phyloP scores from a whole-genome alignment of 2,329 filamentous ascomycete species.

The Botryotinia convoluta region DNA sequence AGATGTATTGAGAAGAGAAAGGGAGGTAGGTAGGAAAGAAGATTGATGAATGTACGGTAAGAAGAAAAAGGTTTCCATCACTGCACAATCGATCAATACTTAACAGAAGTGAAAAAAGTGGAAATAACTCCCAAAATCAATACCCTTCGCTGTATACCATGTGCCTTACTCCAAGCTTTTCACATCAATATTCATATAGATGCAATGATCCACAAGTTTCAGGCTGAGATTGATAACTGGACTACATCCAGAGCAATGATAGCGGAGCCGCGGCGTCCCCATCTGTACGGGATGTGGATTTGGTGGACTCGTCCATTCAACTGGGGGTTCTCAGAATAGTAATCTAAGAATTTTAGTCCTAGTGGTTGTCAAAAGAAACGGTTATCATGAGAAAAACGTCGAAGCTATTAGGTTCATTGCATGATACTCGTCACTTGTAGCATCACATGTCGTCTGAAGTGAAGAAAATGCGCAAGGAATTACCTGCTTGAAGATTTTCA shows the following conservation, averaged over 20 bases:
- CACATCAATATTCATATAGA: background rate
- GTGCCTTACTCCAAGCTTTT: background rate
- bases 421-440: background rate
- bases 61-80: background rate
- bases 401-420: background rate
- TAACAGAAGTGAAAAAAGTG: constrained; percentile 16
- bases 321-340: background rate
- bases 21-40: constrained; percentile 17
- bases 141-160: background rate
- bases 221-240: constrained; percentile 10
- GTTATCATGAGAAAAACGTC: background rate
- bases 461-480: background rate
- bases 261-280: constrained; percentile 24
- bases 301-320: background rate
- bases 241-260: constrained; percentile 13
- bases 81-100: constrained; percentile 15
- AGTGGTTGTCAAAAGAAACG: background rate
- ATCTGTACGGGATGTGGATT: constrained; percentile 14
- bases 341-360: background rate
- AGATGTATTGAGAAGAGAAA: constrained; percentile 18
- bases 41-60: constrained; percentile 12
- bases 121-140: background rate
- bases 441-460: background rate
- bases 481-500: background rate
- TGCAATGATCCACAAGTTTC: constrained; percentile 6